phyloP scores from a whole-genome alignment of 179 eudicot genomes.

The Beta macrorhiza region DNA sequence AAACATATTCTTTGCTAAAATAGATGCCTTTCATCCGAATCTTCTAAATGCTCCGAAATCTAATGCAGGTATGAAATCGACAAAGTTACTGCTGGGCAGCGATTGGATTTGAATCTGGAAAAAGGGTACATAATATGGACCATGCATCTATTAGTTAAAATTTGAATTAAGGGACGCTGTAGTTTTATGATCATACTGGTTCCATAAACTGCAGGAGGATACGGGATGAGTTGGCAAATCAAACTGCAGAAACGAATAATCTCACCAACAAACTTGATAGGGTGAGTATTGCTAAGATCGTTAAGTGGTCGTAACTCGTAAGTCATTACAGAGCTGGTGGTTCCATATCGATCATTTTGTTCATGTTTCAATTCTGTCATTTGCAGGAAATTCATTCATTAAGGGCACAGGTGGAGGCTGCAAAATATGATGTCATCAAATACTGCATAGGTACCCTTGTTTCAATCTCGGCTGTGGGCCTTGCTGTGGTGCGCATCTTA shows the following conservation, averaged over 20 bases:
- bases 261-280: slow-evolving; percentile 84
- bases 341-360: not conserved
- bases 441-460: slow-evolving; percentile 84
- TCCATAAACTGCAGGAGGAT: slow-evolving; percentile 54
- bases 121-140: slow-evolving; percentile 55
- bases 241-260: slow-evolving; percentile 70
- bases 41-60: slow-evolving; percentile 5
- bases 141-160: slow-evolving; percentile 6
- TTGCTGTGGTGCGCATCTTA: slow-evolving; percentile 65
- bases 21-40: not conserved
- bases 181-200: slow-evolving; percentile 3
- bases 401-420: slow-evolving; percentile 75
- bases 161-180: not conserved
- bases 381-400: slow-evolving; percentile 73
- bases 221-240: slow-evolving; percentile 72
- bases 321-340: not conserved
- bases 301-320: not conserved
- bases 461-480: slow-evolving; percentile 71
- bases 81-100: slow-evolving; percentile 88
- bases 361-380: slow-evolving; percentile 6
- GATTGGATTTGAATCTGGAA: slow-evolving; percentile 89
- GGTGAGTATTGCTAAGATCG: slow-evolving; percentile 39
- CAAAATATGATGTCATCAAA: slow-evolving; percentile 72
- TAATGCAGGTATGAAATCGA: slow-evolving; percentile 71
- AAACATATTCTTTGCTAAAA: not conserved